Evolutionary conservation across 1,139 yeast genomes (phyloP).

Genomic region (Spencermartinsiella ligniputridi): DNA sequence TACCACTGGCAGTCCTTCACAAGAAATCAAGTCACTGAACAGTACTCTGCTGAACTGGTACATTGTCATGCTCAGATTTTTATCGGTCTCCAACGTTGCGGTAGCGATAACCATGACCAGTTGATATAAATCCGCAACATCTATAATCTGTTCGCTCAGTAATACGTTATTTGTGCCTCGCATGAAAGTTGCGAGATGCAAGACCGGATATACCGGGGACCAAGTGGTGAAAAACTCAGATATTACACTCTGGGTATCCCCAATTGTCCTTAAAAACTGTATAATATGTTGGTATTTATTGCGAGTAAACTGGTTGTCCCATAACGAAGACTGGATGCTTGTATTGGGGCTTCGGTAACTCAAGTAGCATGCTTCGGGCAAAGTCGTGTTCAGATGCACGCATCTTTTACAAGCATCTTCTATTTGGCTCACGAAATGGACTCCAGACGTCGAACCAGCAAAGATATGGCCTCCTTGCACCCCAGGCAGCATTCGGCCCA

Average conservation of each 20-base stretch:
- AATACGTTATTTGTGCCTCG: background rate
- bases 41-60: background rate
- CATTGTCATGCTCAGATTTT: slow-evolving; percentile 1
- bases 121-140: slow-evolving; percentile 1
- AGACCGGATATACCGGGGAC: slow-evolving; percentile 3
- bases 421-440: slow-evolving; percentile 4
- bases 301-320: slow-evolving; percentile 1
- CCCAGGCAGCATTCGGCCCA: slow-evolving; percentile 5
- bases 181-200: background rate
- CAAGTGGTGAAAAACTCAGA: background rate
- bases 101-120: slow-evolving; percentile 1
- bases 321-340: background rate
- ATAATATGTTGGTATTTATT: background rate
- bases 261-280: background rate
- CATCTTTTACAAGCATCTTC: background rate
- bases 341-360: background rate
- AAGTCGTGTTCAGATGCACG: background rate
- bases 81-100: background rate
- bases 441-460: slow-evolving; percentile 4
- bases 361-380: slow-evolving; percentile 2
- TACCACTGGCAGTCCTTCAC: slow-evolving; percentile 1
- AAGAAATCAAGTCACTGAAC: slow-evolving; percentile 1
- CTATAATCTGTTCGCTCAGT: background rate
- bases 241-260: background rate
- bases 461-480: background rate